Percentiles rank a stretch among this genome's conserved stretches.
Evolutionary conservation across 164 flowering plant species (phyloP).

Genomic region (Houttuynia cordata): DNA sequence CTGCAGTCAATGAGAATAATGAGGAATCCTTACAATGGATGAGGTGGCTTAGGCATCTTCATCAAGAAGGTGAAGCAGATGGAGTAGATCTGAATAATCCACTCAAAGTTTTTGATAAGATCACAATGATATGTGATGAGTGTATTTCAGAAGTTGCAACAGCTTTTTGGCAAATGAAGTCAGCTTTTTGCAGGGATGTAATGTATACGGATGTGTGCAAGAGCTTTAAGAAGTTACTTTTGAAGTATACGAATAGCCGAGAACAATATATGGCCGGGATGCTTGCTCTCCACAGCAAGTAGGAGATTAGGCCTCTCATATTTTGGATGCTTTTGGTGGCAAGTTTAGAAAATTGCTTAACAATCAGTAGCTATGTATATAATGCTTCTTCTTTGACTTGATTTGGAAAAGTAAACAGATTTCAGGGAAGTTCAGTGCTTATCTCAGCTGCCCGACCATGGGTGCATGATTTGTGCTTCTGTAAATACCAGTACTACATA

Average conservation of each 20-base stretch:
- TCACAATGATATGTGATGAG: conserved; percentile 9
- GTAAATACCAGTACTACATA: not conserved
- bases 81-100: conserved; percentile 12
- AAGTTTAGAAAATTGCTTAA: not conserved
- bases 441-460: not conserved
- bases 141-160: conserved; percentile 22
- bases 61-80: conserved; percentile 11
- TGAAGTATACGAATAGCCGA: conserved; percentile 44
- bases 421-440: too few species aligned
- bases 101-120: conserved; percentile 7
- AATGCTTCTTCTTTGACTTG: too few species aligned
- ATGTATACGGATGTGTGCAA: conserved; percentile 26
- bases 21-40: conserved; percentile 38
- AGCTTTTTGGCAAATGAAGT: conserved; percentile 29
- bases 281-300: conserved; percentile 30
- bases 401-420: too few species aligned
- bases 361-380: too few species aligned
- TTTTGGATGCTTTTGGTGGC: not conserved
- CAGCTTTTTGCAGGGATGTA: conserved; percentile 35
- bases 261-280: conserved; percentile 61
- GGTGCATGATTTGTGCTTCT: not conserved
- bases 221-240: conserved; percentile 26
- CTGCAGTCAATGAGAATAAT: conserved; percentile 18
- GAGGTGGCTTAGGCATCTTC: conserved; percentile 44
- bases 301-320: not conserved